These are phyloP conservation scores for Russula sp. DNA, from an alignment of 768 basidiomycete species.

Conservation along the genomic window DNA sequence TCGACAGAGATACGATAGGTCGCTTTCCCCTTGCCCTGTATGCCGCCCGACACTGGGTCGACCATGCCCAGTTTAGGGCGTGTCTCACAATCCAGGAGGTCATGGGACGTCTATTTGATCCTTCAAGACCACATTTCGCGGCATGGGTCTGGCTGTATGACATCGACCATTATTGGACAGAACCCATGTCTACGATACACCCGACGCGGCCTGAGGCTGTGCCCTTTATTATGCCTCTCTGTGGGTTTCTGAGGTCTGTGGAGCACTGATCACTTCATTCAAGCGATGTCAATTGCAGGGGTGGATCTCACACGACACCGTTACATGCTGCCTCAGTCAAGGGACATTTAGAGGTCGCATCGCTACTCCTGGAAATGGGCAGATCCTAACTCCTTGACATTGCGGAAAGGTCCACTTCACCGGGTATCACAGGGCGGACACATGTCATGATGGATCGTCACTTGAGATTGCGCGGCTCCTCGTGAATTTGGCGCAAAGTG, in stretches of 20 bases:
- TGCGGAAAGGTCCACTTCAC: background rate
- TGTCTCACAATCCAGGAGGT: background rate
- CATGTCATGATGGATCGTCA: too few species aligned
- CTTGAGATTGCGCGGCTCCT: background rate
- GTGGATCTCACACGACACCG: background rate
- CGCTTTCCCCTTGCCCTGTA: too few species aligned
- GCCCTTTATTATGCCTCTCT: slow-evolving; percentile 3
- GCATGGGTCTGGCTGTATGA: background rate
- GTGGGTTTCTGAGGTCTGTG: background rate
- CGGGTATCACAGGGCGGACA: background rate
- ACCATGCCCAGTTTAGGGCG: background rate
- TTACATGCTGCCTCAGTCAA: background rate
- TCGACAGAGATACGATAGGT: too few species aligned
- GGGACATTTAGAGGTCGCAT: background rate
- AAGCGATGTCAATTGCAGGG: background rate
- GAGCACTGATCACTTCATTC: background rate
- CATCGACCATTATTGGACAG: background rate
- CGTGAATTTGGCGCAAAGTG: background rate
- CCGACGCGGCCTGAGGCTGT: background rate
- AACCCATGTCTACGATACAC: background rate
- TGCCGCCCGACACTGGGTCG: background rate
- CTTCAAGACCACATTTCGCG: background rate
- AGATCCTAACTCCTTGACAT: background rate
- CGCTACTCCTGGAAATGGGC: background rate
- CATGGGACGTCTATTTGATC: background rate